A percentile compares a stretch with the other conserved stretches of the same genome.
Evolutionary conservation across 1,284 basidiomycete species (phyloP).

Genomic region (Pseudomicrostroma phylloplanum): DNA sequence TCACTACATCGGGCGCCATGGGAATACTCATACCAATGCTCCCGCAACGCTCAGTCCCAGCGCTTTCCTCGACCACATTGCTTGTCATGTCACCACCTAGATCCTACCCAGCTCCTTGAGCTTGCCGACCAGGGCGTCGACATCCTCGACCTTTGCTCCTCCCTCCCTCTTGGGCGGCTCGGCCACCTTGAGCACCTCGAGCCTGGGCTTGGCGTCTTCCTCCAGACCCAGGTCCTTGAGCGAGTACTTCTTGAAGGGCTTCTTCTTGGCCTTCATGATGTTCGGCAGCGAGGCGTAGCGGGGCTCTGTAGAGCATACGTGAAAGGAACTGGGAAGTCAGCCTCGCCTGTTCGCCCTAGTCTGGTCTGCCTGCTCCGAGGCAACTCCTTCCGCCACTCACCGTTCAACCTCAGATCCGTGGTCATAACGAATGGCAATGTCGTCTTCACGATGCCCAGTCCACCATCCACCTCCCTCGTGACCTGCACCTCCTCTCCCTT

Average conservation of each 20-base stretch:
- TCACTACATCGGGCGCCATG: too few species aligned
- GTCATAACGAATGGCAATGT: constrained; percentile 81
- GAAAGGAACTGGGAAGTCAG: background rate
- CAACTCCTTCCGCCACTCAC: constrained; percentile 18
- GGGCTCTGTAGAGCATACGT: constrained; percentile 28
- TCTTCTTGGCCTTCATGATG: constrained; percentile 79
- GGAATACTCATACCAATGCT: too few species aligned
- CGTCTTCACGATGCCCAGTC: constrained; percentile 74
- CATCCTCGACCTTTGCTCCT: constrained; percentile 80
- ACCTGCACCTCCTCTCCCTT: constrained; percentile 67
- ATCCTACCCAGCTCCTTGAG: constrained; percentile 81
- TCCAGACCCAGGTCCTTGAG: constrained; percentile 72
- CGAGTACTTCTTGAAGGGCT: constrained; percentile 79
- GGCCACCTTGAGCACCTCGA: constrained; percentile 83
- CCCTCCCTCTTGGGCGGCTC: constrained; percentile 88
- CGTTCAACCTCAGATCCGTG: constrained; percentile 69
- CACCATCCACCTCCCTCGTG: constrained; percentile 90
- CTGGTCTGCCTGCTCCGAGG: background rate
- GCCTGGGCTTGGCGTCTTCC: constrained; percentile 65
- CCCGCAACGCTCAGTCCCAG: too few species aligned
- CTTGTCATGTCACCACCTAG: constrained; percentile 27
- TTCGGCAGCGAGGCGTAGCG: constrained; percentile 51
- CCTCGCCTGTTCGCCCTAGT: background rate
- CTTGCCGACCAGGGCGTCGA: constrained; percentile 83
- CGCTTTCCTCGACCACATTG: too few species aligned